Base-by-base conservation (phyloP, 305 asterid species). In the Fraxinus sp. region DNA sequence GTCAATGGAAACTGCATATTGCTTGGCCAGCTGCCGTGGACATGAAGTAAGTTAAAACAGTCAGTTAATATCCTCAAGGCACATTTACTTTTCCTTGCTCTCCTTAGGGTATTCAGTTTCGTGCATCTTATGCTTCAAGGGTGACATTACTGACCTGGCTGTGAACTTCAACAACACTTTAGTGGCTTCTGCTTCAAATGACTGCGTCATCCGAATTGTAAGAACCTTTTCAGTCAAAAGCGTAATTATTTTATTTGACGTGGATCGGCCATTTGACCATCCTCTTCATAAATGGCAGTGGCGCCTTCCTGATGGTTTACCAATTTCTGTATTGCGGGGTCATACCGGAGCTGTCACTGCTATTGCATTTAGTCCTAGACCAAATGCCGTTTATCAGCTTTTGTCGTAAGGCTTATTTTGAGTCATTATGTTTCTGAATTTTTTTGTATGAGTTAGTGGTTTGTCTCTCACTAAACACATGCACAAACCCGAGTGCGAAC, bases 311-410 rank as follows among this genome's bases (percentile, higher is more conserved):
- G 99, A 96, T 86, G 99, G 99, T 77, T 84, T 90, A 86, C 98
- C 98, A 16, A 92, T 96, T 77, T 96, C 99, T 83, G 98, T 94
- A 78, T 87, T 96, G 88, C 90, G 98, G 76, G 98, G 98, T 80
- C 99, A 94, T 84, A 89, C 97, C n/a, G 99, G 95, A 89, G 98
- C 92, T 81, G 98, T 96, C 87, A 96, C 99, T 33, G 99, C 99
- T 76, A 92, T 93, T 84, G 97, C 97, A 36, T 96, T 96, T 90
- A 92, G 97, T 88, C 99, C 99, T 75, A 89, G 97, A 89, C 94
- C 91, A 72, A 92, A 93, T 82, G 91, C 98, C 86, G 83, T 87
- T 57, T 94, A 91, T 88, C 99, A 94, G 87, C 98, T 94, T 89
- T 86, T 96, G 82, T 96, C 99, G 99, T 96, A 88, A 94, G 98